These are phyloP conservation scores for Triglochin maritima DNA, from an alignment of 106 monocot genomes.

Conservation along the genomic window DNA sequence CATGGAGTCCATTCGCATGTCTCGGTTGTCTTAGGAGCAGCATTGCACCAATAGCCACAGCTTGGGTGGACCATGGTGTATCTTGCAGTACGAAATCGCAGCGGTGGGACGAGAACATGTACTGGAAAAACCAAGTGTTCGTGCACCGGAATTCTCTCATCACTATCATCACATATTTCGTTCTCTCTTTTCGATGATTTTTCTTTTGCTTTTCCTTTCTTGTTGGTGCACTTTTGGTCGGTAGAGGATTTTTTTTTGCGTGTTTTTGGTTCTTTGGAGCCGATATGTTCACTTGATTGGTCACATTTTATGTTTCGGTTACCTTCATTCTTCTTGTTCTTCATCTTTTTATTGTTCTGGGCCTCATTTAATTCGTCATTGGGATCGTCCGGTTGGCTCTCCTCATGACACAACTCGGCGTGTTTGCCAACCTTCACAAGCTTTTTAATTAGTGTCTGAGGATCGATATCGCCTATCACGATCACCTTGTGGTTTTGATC, in stretches of 20 bases:
- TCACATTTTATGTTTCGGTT: neutral
- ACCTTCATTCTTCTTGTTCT: neutral
- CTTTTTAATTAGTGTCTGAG: neutral
- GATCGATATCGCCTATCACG: slow-evolving; percentile 1
- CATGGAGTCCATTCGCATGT: neutral
- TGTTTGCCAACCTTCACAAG: slow-evolving; percentile 5
- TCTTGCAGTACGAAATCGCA: slow-evolving; percentile 26
- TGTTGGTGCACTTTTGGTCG: neutral
- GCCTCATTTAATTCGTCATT: neutral
- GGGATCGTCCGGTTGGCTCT: neutral
- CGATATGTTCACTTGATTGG: neutral
- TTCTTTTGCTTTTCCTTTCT: neutral
- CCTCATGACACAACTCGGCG: slow-evolving; percentile 1
- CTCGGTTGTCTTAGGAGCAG: neutral
- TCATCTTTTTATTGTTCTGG: neutral
- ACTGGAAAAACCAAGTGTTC: neutral
- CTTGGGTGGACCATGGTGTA: slow-evolving; percentile 38
- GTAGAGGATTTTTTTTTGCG: neutral
- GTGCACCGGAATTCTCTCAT: neutral
- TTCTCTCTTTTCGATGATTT: slow-evolving; percentile 8
- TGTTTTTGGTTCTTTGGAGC: neutral
- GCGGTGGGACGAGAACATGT: slow-evolving; percentile 1
- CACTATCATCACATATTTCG: neutral
- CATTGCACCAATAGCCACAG: slow-evolving; percentile 11
- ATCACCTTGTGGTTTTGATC: slow-evolving; percentile 9